A percentile compares a stretch with the other conserved stretches of the same genome.
Conservation (phyloP, 2,329 filamentous ascomycete species). For the Diaporthe citriasiana region DNA sequence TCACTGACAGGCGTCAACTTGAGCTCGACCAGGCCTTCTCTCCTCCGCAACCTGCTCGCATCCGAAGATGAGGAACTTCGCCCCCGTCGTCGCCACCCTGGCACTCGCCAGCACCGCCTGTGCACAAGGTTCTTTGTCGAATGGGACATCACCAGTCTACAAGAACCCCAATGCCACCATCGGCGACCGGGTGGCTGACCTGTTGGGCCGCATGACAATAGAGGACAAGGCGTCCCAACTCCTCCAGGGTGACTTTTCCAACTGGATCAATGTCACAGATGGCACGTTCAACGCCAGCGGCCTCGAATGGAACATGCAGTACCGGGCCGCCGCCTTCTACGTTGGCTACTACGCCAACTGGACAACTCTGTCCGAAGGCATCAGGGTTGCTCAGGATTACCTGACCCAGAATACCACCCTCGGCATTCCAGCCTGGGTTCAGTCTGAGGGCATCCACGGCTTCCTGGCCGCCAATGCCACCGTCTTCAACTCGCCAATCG, state of each 20-base stretch:
- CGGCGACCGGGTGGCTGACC: conserved; percentile 75
- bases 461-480: conserved; percentile 80
- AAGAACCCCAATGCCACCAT: conserved; percentile 74
- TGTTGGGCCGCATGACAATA: conserved; percentile 80
- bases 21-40: neutral
- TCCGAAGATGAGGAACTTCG: conserved; percentile 29
- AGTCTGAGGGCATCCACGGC: conserved; percentile 82
- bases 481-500: conserved; percentile 85
- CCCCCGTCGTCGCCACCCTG: conserved; percentile 29
- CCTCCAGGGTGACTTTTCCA: conserved; percentile 78
- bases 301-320: conserved; percentile 75
- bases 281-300: conserved; percentile 78
- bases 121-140: conserved; percentile 33
- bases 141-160: conserved; percentile 62
- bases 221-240: conserved; percentile 81
- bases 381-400: conserved; percentile 78
- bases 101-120: conserved; percentile 38
- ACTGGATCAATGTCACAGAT: conserved; percentile 79
- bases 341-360: conserved; percentile 77
- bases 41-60: neutral
- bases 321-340: conserved; percentile 78
- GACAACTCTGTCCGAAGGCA: conserved; percentile 72
- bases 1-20: neutral
- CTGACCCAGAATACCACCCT: conserved; percentile 74
- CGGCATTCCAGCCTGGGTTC: conserved; percentile 80